Percentiles rank a stretch among this genome's conserved stretches.
Evolutionary conservation across 2,329 filamentous ascomycete genomes (phyloP).

Genomic region (Ustulina deusta): DNA sequence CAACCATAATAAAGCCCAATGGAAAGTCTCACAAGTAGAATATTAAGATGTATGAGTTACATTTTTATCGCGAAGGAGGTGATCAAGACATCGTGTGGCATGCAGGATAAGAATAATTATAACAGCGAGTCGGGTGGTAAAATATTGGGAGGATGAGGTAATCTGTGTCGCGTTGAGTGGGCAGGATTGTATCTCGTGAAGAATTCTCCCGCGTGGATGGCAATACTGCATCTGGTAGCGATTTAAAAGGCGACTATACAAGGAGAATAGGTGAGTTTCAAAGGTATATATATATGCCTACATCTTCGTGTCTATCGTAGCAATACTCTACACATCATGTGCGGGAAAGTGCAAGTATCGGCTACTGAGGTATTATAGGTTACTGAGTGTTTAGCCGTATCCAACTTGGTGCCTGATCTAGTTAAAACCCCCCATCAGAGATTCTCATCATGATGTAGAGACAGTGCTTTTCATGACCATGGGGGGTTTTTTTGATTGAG

Average conservation of each 20-base stretch:
- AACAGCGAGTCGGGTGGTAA: background rate
- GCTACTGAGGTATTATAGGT: background rate
- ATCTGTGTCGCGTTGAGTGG: background rate
- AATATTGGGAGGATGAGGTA: background rate
- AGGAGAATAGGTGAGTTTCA: background rate
- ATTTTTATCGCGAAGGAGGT: background rate
- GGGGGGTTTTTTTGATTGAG: too few species aligned
- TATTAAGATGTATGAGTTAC: background rate
- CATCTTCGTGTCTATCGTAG: too few species aligned
- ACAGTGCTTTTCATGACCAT: too few species aligned
- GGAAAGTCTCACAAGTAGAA: background rate
- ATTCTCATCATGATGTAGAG: too few species aligned
- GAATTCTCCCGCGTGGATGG: background rate
- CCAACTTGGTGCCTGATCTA: background rate
- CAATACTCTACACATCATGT: too few species aligned
- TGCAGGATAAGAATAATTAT: background rate
- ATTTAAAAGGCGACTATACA: background rate
- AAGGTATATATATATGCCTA: background rate
- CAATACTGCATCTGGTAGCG: background rate
- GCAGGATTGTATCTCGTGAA: background rate
- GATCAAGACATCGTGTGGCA: background rate
- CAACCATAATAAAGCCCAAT: background rate
- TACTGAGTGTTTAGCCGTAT: background rate
- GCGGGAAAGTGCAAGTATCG: too few species aligned
- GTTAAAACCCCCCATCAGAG: background rate